Base-by-base conservation (phyloP, 345 rosid species). In the Boechera retrofracta region DNA sequence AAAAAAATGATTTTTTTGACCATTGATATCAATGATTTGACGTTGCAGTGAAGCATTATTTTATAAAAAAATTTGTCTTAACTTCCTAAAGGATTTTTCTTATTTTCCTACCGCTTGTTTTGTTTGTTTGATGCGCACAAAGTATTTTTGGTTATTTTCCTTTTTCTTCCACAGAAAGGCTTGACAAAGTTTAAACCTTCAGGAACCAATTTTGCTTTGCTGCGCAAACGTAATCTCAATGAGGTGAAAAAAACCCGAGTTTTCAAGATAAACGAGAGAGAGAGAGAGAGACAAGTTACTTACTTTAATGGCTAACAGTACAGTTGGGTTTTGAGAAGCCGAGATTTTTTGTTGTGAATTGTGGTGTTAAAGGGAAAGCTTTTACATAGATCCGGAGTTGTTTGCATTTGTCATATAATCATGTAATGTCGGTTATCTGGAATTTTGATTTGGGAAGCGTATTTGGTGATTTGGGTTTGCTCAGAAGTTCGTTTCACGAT, bases 21-120 rank as follows among this genome's bases (percentile, higher is more conserved):
- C 31, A 29, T 69, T 21, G 24, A 21, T 21, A 21, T 21, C 24
- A 21, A 31, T 41, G 77, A 77, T 80, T 74, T 66, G 84, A 79
- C 87, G 82, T 85, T 76, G 68, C 59, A 61, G 33, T 36, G 55
- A 84, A 85, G 87, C 66, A 73, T 74, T 28, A 35, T 58, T 56
- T 56, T n/a, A 26, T 11, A 29, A 55, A 52, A 26, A 10, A 11
- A 39, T 51, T 73, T 29, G 55, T 64, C 45, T 67, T 32, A 65
- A 42, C 48, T 32, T 75, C 26, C 60, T 16, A 35, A 24, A 10
- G 39, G 49, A 41, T 29, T 54, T 64, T 41, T 59, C 69, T 58
- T 29, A 47, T 31, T 21, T 31, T 53, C 63, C 9, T 44, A 15
- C 26, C 47, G 31, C 24, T 51, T 52, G 36, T 13, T 32, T 51